Base-by-base conservation (phyloP, 2,329 filamentous ascomycete genomes). In the Arthrobotrys sinensis region DNA sequence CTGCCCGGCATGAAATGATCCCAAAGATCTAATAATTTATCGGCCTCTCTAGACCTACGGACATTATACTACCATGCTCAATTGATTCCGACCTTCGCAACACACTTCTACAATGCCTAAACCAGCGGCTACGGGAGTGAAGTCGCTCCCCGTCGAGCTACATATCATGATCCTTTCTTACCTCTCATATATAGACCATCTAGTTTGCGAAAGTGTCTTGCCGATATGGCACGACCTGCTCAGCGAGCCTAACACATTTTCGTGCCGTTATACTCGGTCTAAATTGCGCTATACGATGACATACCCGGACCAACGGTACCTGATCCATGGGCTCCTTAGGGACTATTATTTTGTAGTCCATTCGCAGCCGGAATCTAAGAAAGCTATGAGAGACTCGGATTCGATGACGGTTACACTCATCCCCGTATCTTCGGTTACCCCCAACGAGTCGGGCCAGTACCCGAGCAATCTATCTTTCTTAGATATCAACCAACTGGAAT, bases 301-400 rank as follows among this genome's bases (percentile, higher is more conserved):
- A 16, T n/a, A 63, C n/a, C 55, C 60, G 14, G 67, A 71, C 55
- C 34, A 63, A 21, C 55, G 55, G 6, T 71, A 71, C 12, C 34
- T 38, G 1, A 48, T 71, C 11, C 55, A 71, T 24, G 8, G 45
- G 4, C 34, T 71, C 7, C 43, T 71, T 36, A 55, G 67, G 7
- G 67, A 71, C n/a, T 71, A 38, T 36, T 71, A 71, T 50, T 43
- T 71, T n/a, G 12, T 71, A 10, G 55, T 71, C 28, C 67, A 71
- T 48, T 52, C 65, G 3, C 2, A 24, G 7, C 38, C 40, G 0
- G 36, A 68, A 28, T 60, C 55, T 3, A 60, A 60, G n/a, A 21
- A 43, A 14, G 36, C 19, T 12, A 28, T 60, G 11, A 21, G 4
- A 11, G 21, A 43, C 1, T 28, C 55, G 5, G 36, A 48, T 46